phyloP scores from a whole-genome alignment of 2,329 filamentous ascomycete species.

The Venturiaceae sp. region DNA sequence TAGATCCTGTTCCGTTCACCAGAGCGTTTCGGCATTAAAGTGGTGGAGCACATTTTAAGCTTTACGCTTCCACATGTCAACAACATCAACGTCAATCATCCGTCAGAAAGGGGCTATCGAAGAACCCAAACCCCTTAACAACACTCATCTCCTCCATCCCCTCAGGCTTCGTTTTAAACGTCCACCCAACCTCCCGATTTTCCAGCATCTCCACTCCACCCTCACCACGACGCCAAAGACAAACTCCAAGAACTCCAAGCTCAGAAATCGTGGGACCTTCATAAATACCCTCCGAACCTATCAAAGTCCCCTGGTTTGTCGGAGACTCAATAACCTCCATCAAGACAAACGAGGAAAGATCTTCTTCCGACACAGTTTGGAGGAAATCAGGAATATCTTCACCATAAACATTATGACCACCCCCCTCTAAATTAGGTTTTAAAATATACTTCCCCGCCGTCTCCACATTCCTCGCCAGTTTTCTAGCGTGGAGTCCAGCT shows the following conservation, averaged over 20 bases:
- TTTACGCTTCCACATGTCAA: neutral
- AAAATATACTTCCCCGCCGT: constrained; percentile 24
- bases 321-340: constrained; percentile 32
- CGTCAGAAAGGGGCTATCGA: constrained; percentile 31
- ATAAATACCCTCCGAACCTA: constrained; percentile 21
- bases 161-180: constrained; percentile 33
- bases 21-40: too few relatives aligned
- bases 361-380: constrained; percentile 12
- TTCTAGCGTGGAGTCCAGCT: constrained; percentile 17
- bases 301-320: constrained; percentile 19
- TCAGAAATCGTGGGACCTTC: constrained; percentile 31
- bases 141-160: constrained; percentile 36
- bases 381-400: constrained; percentile 27
- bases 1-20: too few relatives aligned
- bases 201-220: constrained; percentile 18
- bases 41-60: neutral
- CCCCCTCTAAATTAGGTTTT: constrained; percentile 35
- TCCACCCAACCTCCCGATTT: constrained; percentile 29
- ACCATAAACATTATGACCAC: constrained; percentile 33
- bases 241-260: constrained; percentile 31
- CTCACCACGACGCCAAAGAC: constrained; percentile 25
- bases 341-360: constrained; percentile 27
- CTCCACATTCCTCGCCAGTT: constrained; percentile 15
- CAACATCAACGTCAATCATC: neutral
- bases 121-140: constrained; percentile 36